Evolutionary conservation across 202 grass and related monocot genomes (phyloP).

Genomic region (Musa balbisiana): DNA sequence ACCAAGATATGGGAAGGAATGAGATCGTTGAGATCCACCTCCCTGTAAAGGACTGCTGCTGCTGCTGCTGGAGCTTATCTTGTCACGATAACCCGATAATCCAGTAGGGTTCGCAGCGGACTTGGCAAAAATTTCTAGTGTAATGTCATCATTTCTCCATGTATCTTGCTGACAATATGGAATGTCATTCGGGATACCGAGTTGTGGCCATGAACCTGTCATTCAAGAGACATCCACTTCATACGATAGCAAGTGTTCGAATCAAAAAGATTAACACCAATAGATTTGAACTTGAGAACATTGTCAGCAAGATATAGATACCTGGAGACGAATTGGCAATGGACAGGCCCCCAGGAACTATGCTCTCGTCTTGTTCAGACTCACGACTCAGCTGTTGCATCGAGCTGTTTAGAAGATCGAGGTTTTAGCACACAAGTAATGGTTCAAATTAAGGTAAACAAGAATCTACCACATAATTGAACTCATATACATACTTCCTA

Average conservation of each 20-base stretch:
- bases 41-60: constrained; percentile 20
- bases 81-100: constrained; percentile 10
- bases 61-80: not conserved
- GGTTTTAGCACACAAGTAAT: not conserved
- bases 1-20: constrained; percentile 41
- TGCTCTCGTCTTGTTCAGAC: constrained; percentile 45
- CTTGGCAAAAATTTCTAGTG: constrained; percentile 27
- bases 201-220: constrained; percentile 40
- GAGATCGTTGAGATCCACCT: constrained; percentile 23
- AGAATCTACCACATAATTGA: not conserved
- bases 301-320: constrained; percentile 7
- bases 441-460: not conserved
- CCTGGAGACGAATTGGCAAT: constrained; percentile 35
- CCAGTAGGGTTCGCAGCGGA: constrained; percentile 13
- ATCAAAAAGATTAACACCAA: constrained; percentile 1
- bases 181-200: constrained; percentile 20
- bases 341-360: constrained; percentile 28
- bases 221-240: constrained; percentile 17
- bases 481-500: constrained; percentile 29
- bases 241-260: not conserved
- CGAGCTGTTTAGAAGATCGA: constrained; percentile 20
- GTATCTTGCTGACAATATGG: too few relatives aligned
- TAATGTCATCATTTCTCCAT: constrained; percentile 14
- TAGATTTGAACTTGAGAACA: not conserved
- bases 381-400: constrained; percentile 39